phyloP scores from a whole-genome alignment of 2,329 filamentous ascomycete species.

The Talaromyces sp. region DNA sequence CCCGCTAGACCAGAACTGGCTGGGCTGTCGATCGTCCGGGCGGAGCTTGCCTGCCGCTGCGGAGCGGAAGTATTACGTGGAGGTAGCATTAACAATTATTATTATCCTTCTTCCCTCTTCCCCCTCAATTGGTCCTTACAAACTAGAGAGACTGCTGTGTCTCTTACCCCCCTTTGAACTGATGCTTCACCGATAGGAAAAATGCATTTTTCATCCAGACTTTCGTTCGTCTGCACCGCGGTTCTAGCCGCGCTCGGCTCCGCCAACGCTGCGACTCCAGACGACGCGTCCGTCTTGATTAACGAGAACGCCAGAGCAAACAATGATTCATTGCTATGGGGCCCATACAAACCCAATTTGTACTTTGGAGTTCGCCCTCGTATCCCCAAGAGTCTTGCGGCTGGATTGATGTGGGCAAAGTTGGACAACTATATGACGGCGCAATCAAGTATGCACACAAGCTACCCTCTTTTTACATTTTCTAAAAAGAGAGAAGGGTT shows the following conservation, averaged over 20 bases:
- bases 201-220: constrained; percentile 25
- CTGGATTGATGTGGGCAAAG: constrained; percentile 82
- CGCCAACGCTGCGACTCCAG: constrained; percentile 20
- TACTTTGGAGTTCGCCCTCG: constrained; percentile 89
- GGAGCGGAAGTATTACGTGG: constrained; percentile 9
- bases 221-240: constrained; percentile 21
- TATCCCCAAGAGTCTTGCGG: constrained; percentile 72
- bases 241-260: constrained; percentile 24
- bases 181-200: constrained; percentile 18
- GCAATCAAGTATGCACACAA: constrained; percentile 60
- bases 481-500: not conserved
- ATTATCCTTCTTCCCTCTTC: not conserved
- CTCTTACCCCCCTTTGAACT: constrained; percentile 3
- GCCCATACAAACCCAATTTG: constrained; percentile 86
- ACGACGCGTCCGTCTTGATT: constrained; percentile 29
- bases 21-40: not conserved
- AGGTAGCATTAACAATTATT: not conserved
- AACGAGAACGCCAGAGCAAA: constrained; percentile 43
- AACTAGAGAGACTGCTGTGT: constrained; percentile 13
- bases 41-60: not conserved
- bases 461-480: not conserved
- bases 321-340: constrained; percentile 91
- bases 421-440: constrained; percentile 72
- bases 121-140: constrained; percentile 11
- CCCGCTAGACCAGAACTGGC: not conserved